Percentiles rank a stretch among this genome's conserved stretches.
Evolutionary conservation across 106 monocot species (phyloP).

Genomic region (Platanthera guangdongensis): DNA sequence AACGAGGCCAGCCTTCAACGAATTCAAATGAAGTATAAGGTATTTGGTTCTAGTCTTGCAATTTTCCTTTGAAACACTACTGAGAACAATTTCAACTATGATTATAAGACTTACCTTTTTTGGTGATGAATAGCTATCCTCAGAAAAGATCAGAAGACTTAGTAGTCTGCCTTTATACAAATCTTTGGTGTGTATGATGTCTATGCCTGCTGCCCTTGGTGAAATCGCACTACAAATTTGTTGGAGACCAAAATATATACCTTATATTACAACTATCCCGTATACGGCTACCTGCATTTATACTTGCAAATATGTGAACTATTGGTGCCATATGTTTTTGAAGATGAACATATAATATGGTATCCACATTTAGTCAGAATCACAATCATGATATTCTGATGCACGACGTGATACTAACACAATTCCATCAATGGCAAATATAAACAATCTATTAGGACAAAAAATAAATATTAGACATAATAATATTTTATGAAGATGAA

Average conservation of each 20-base stretch:
- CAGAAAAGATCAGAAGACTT: background rate
- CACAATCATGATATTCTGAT: background rate
- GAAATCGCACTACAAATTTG: background rate
- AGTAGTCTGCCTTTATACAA: background rate
- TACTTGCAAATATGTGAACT: background rate
- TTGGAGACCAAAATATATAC: background rate
- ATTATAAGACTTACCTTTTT: background rate
- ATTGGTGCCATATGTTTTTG: background rate
- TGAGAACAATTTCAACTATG: background rate
- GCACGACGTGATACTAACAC: too few species aligned
- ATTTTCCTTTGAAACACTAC: too few species aligned
- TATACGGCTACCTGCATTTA: background rate
- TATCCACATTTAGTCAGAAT: background rate
- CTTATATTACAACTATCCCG: background rate
- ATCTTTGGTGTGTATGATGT: background rate
- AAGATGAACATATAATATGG: background rate
- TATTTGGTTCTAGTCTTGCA: constrained; percentile 12
- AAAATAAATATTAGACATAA: too few species aligned
- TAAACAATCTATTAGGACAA: too few species aligned
- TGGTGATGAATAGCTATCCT: background rate
- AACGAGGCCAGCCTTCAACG: constrained; percentile 70
- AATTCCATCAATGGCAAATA: too few species aligned
- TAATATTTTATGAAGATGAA: background rate
- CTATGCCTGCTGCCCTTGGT: background rate
- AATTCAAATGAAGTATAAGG: constrained; percentile 83